Percentiles rank a stretch among this genome's conserved stretches.
phyloP scores from a whole-genome alignment of 2,329 filamentous ascomycete genomes.

The Botryotinia convoluta region DNA sequence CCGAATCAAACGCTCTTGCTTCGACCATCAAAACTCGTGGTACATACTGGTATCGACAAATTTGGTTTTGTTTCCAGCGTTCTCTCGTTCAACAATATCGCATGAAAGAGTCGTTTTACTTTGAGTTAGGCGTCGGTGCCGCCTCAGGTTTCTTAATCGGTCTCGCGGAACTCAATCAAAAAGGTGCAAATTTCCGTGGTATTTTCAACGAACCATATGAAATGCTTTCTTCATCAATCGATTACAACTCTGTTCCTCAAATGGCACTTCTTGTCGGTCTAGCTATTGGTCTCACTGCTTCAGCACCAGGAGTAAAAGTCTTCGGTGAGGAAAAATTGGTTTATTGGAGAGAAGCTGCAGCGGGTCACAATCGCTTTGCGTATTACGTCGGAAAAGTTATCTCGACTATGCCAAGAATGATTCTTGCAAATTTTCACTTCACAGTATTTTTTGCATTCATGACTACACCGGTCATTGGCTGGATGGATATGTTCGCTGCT shows the following conservation, averaged over 20 bases:
- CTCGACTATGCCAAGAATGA: conserved; percentile 44
- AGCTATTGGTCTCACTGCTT: conserved; percentile 54
- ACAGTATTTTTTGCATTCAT: conserved; percentile 39
- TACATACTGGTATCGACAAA: conserved; percentile 49
- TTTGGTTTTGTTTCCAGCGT: conserved; percentile 51
- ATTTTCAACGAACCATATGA: conserved; percentile 51
- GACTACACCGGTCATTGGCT: conserved; percentile 10
- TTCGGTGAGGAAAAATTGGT: conserved; percentile 43
- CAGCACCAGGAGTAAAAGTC: conserved; percentile 52
- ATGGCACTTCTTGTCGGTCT: conserved; percentile 53
- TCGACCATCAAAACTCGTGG: conserved; percentile 50
- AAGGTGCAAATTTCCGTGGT: conserved; percentile 54
- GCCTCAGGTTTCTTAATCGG: conserved; percentile 55
- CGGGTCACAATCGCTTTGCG: conserved; percentile 54
- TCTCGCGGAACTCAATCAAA: conserved; percentile 48
- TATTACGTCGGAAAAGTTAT: conserved; percentile 57
- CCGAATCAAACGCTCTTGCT: conserved; percentile 44
- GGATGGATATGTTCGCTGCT: conserved; percentile 45
- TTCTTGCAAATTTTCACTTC: conserved; percentile 53
- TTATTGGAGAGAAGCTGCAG: conserved; percentile 54
- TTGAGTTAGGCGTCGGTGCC: conserved; percentile 53
- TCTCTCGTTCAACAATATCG: conserved; percentile 58
- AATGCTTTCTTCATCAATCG: conserved; percentile 50
- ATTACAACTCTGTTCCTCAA: conserved; percentile 51
- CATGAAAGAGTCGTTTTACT: conserved; percentile 48